Base-by-base conservation (phyloP, 441 rosid species). In the Erodium trifolium region DNA sequence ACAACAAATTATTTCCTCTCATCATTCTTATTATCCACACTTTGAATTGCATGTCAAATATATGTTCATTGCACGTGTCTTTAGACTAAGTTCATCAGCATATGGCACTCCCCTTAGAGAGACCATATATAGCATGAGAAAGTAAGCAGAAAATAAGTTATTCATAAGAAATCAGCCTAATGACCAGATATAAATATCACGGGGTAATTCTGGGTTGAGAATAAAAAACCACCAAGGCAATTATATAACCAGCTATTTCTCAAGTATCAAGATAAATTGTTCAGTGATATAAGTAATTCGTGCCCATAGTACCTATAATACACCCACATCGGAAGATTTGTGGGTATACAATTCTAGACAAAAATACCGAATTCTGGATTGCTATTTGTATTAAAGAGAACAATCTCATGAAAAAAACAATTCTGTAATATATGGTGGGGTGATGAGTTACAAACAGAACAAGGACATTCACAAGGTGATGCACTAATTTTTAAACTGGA, bases 391-490 rank as follows among this genome's bases (percentile, higher is more conserved):
- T 39, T 5, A 39, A 39, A 2, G 45, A 39, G 45, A 47, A 47
- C 55, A 13, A 47, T 12, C 10, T 47, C 55, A 47, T 13, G 55
- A 47, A 34, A 34, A 34, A 60, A 60, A 63, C 31, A 63, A 34
- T 12, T 63, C 41, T 23, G 43, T 27, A 63, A 29, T 27, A 12
- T 11, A 63, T 4, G 41, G 9, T 63, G 13, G 17, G 66, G 41
- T 27, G 43, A 27, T 27, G 43, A 27, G 39, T 72, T 63, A 63
- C n/a, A 18, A 47, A 8, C 51, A 35, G 11, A 63, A 63, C 2
- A n/a, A 47, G 31, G 23, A 23, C 8, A 16, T 11, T 68, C 68
- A 67, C 71, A 62, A 60, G 41, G 29, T 13, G 43, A 68, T 9
- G 68, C 18, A 73, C 49, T 12, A 49, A 29, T 53, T 31, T 10